phyloP scores from a whole-genome alignment of 108 stramenopile species.

The Skeletonema tropicum region DNA sequence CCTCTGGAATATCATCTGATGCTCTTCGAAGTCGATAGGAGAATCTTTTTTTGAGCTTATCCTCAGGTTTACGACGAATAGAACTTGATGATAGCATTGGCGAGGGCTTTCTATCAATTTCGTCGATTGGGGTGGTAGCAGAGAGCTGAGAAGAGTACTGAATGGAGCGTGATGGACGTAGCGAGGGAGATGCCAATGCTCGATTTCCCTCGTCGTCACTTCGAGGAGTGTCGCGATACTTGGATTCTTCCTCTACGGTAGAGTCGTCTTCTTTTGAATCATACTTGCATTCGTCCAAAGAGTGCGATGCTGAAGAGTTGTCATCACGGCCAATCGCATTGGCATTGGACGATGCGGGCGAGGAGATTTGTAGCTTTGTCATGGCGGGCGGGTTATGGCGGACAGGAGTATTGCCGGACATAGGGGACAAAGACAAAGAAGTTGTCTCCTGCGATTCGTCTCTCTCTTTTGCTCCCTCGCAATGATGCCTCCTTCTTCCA shows the following conservation, averaged over 20 bases:
- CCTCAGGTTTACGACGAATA: conserved; percentile 35
- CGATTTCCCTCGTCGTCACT: neutral
- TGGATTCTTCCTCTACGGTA: conserved; percentile 2
- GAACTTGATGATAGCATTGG: conserved; percentile 13
- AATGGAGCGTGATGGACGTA: neutral
- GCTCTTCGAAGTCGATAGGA: conserved; percentile 36
- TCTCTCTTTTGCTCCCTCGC: neutral
- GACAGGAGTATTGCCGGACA: too few species aligned
- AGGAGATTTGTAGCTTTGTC: too few species aligned
- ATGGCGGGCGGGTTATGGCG: too few species aligned
- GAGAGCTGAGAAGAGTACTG: neutral
- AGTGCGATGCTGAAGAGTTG: too few species aligned
- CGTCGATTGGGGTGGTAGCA: neutral
- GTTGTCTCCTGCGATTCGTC: too few species aligned
- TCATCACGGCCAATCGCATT: too few species aligned
- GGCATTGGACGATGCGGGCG: too few species aligned
- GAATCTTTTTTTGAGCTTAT: conserved; percentile 41
- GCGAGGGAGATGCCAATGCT: neutral
- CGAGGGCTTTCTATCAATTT: neutral
- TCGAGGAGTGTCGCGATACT: neutral
- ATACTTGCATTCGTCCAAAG: neutral
- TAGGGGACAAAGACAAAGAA: too few species aligned
- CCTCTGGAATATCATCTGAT: conserved; percentile 57
- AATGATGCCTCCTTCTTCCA: neutral
- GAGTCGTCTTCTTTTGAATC: neutral